Conservation (phyloP, 169 alveolate genomes). For the Cryptosporidium parvum region DNA sequence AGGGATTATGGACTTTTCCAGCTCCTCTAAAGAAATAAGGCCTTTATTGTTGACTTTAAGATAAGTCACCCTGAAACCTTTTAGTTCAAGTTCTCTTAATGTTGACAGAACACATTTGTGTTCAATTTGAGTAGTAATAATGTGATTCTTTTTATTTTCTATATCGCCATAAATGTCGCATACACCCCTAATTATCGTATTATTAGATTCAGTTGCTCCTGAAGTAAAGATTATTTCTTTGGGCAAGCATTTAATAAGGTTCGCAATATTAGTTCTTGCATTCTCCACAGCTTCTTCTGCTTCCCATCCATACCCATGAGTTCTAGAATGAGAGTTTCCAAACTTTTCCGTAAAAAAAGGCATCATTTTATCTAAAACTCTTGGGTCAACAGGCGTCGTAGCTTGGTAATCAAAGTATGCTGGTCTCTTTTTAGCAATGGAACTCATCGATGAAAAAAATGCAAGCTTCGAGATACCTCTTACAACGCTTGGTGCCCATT, state of each 20-base stretch:
- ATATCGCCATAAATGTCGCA: conserved; percentile 79
- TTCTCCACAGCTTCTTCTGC: conserved; percentile 94
- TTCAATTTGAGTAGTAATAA: conserved; percentile 97
- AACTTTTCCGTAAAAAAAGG: conserved; percentile 93
- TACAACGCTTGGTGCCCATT: neutral
- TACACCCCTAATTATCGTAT: conserved; percentile 95
- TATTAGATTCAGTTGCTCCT: conserved; percentile 99
- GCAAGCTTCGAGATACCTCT: conserved; percentile 27
- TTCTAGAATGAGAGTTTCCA: conserved; percentile 97
- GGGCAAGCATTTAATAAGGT: conserved; percentile 89
- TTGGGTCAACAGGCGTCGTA: conserved; percentile 98
- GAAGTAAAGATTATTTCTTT: conserved; percentile 97
- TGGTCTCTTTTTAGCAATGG: conserved; percentile 33
- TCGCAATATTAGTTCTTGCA: conserved; percentile 91
- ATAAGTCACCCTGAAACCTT: conserved; percentile 94
- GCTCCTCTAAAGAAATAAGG: conserved; percentile 87
- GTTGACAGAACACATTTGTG: conserved; percentile 97
- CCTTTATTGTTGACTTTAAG: conserved; percentile 93
- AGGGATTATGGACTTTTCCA: conserved; percentile 91
- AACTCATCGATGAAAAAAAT: conserved; percentile 8
- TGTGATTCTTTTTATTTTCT: conserved; percentile 90
- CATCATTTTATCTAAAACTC: conserved; percentile 98
- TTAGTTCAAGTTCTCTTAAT: conserved; percentile 89
- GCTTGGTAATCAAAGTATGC: conserved; percentile 96
- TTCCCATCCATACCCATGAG: conserved; percentile 98